Evolutionary conservation across 108 stramenopile genomes (phyloP).

Genomic region (Nannochloropsis oceanica): DNA sequence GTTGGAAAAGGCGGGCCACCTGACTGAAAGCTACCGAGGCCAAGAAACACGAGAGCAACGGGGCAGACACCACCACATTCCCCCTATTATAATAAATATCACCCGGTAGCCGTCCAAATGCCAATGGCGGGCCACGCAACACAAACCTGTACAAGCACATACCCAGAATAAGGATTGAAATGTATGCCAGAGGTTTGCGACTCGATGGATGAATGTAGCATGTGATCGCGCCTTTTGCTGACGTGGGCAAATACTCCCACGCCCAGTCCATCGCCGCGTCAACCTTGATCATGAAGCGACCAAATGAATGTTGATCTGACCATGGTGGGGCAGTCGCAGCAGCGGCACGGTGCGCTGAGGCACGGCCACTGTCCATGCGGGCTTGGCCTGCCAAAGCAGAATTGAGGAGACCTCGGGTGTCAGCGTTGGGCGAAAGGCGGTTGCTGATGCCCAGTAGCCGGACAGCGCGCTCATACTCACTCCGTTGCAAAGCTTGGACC

Average conservation of each 20-base stretch:
- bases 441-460: background rate
- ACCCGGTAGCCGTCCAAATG: background rate
- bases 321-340: background rate
- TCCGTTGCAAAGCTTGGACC: background rate
- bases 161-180: background rate
- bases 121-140: background rate
- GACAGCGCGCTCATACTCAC: background rate
- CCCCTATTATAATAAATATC: background rate
- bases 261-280: background rate
- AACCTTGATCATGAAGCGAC: background rate
- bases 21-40: background rate
- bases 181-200: background rate
- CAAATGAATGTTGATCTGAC: background rate
- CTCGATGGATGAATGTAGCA: background rate
- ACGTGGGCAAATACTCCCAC: background rate
- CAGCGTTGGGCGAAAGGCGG: background rate
- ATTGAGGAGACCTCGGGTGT: background rate
- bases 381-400: background rate
- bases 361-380: background rate
- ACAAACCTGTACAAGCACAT: background rate
- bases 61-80: background rate
- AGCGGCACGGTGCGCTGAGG: background rate
- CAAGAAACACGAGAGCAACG: background rate
- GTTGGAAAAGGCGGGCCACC: background rate
- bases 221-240: background rate